phyloP scores from a whole-genome alignment of 2,329 filamentous ascomycete species.

The Aureobasidium sp. region DNA sequence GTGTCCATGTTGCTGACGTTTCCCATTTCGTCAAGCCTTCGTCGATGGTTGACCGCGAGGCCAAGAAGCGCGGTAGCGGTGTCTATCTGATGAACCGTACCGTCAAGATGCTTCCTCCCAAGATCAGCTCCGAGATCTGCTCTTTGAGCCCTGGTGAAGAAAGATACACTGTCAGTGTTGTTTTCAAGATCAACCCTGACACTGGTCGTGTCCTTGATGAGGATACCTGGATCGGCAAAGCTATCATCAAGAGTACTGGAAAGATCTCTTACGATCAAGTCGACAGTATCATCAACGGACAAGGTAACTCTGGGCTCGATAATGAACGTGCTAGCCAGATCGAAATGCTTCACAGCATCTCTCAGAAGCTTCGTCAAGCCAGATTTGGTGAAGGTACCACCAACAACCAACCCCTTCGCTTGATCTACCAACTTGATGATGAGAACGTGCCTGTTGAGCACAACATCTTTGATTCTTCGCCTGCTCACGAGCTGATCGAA shows the following conservation, averaged over 20 bases:
- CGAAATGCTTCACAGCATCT: slow-evolving; percentile 67
- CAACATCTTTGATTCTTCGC: slow-evolving; percentile 89
- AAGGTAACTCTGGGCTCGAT: slow-evolving; percentile 49
- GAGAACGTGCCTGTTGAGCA: slow-evolving; percentile 95
- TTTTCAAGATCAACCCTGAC: slow-evolving; percentile 80
- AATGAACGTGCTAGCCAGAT: slow-evolving; percentile 66
- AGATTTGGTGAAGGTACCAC: slow-evolving; percentile 67
- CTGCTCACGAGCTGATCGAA: slow-evolving; percentile 86
- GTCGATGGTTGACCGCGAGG: slow-evolving; percentile 91
- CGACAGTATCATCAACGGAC: slow-evolving; percentile 65
- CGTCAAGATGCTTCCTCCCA: slow-evolving; percentile 79
- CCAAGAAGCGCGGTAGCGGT: slow-evolving; percentile 93
- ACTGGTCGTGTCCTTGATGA: slow-evolving; percentile 73
- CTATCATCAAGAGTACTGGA: slow-evolving; percentile 83
- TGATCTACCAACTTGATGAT: slow-evolving; percentile 90
- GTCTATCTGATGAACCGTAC: slow-evolving; percentile 89
- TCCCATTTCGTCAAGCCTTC: slow-evolving; percentile 95
- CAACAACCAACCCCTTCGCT: slow-evolving; percentile 73
- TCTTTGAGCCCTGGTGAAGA: slow-evolving; percentile 82
- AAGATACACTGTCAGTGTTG: slow-evolving; percentile 80
- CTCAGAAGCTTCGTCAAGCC: slow-evolving; percentile 82
- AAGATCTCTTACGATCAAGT: slow-evolving; percentile 81
- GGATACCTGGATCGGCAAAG: slow-evolving; percentile 88
- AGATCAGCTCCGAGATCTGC: slow-evolving; percentile 78
- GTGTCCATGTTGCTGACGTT: slow-evolving; percentile 89